Percentiles rank a stretch among this genome's conserved stretches.
Evolutionary conservation across 2,329 filamentous ascomycete species (phyloP).

Genomic region (Fusarium udum): DNA sequence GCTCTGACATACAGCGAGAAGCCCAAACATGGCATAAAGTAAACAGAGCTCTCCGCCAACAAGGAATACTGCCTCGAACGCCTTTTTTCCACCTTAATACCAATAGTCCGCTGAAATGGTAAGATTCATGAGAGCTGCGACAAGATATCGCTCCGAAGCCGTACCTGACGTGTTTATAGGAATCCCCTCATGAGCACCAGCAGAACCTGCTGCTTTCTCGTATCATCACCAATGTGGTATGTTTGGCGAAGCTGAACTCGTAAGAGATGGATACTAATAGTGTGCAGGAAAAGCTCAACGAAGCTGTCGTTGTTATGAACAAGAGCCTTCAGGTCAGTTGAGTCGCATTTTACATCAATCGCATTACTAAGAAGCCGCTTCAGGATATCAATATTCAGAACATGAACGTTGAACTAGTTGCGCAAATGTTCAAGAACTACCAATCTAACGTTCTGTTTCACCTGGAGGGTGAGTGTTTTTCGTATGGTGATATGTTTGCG

Average conservation of each 20-base stretch:
- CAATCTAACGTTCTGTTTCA: conserved; percentile 98
- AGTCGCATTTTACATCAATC: neutral
- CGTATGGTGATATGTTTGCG: too few relatives aligned
- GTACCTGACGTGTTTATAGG: conserved; percentile 57
- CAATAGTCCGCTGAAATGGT: conserved; percentile 20
- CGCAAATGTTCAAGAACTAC: conserved; percentile 99
- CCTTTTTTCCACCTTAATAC: neutral
- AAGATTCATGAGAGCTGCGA: neutral
- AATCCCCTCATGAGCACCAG: conserved; percentile 97
- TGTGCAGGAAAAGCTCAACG: conserved; percentile 91
- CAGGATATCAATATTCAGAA: conserved; percentile 98
- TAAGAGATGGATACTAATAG: neutral
- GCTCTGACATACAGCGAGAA: conserved; percentile 3
- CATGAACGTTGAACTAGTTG: conserved; percentile 97
- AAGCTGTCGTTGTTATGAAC: conserved; percentile 91
- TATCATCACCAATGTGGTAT: conserved; percentile 96
- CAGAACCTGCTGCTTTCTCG: conserved; percentile 92
- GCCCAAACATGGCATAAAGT: conserved; percentile 18
- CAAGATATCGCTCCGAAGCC: too few relatives aligned
- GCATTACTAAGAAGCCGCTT: neutral
- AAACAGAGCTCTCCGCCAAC: conserved; percentile 36
- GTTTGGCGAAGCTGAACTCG: conserved; percentile 47
- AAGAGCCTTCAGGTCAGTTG: conserved; percentile 79
- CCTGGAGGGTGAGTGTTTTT: conserved; percentile 76
- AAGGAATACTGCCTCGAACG: neutral